Evolutionary conservation across 1,284 basidiomycete species (phyloP), one percentile per base, ranked within the genome.

Genomic region (Entoloma clypeatum): DNA sequence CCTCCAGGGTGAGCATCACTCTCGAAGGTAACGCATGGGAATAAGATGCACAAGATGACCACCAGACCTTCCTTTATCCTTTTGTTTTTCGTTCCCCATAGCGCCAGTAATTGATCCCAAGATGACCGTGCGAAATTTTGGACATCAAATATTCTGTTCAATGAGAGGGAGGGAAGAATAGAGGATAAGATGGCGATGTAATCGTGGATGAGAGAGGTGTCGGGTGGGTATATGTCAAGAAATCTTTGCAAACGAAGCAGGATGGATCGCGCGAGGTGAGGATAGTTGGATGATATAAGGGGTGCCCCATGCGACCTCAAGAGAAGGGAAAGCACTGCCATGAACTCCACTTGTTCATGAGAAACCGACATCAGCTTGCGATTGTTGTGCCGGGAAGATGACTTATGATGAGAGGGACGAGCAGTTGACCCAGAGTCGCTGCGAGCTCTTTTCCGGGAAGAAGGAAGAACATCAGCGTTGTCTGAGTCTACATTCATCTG

Each of bases 1-100:
- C 48, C 36, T 8, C 29, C 25, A 10, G 48, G 49, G 19, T 52
- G 50, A 7, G 44, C 43, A 16, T 53, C 57, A n/a, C 52, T 48
- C 14, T 62, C 58, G 7, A 59, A 53, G 13, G 75, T 74, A 24
- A 89, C 63, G 59, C 81, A 90, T 0, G 88, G 88, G 28, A 93
- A 73, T 6, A 95, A 67, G 7, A 71, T 69, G 7, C 76, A 74
- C 18, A 95, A 61, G 6, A 88, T 69, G 10, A 83, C 72, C 9
- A 92, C 65, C 11, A 92, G 66, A 5, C 72, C 69, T 50, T 83
- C 78, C 52, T 89, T 87, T 52, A 81, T 68, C 13, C 68, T 60
- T 44, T 74, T 80, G 57, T 81, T 83, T 63, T 87, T 88, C 5
- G 81, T 81, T 1, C 72, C 68, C 90, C 91, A 95, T 17, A 93